A percentile compares a stretch with the other conserved stretches of the same genome.
phyloP scores from a whole-genome alignment of 192 early-diverging fungal genomes.

The Linnemannia zychae region DNA sequence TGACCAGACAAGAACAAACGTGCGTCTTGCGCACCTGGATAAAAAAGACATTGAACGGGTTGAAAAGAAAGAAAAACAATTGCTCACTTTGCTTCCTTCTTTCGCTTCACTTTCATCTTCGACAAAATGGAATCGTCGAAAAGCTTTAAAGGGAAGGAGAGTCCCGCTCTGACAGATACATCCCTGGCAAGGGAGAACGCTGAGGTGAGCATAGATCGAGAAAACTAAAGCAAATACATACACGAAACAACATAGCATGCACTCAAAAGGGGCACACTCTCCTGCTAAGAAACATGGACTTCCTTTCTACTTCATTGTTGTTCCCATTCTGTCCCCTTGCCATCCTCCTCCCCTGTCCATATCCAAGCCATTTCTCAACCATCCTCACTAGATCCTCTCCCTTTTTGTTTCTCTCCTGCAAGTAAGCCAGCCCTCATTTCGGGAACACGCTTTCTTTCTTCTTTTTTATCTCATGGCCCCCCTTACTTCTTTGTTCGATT shows the following conservation, averaged over 20 bases:
- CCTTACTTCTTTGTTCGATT: neutral
- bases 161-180: too few relatives aligned
- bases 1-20: too few relatives aligned
- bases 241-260: too few relatives aligned
- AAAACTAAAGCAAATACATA: too few relatives aligned
- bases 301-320: neutral
- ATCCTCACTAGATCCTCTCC: too few relatives aligned
- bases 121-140: neutral
- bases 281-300: neutral
- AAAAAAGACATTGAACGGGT: neutral
- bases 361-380: too few relatives aligned
- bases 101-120: neutral
- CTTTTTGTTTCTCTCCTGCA: neutral
- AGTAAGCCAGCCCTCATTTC: neutral
- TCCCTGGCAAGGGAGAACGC: too few relatives aligned
- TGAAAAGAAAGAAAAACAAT: neutral
- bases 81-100: neutral
- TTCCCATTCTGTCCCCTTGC: too few relatives aligned
- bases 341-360: neutral
- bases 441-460: neutral
- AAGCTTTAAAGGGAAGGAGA: too few relatives aligned
- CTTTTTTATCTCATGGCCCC: neutral
- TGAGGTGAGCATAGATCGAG: too few relatives aligned
- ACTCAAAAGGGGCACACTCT: too few relatives aligned
- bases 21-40: too few relatives aligned